Evolutionary conservation across 176 grass and related monocot species (phyloP).

Genomic region (Eleusine coracana): DNA sequence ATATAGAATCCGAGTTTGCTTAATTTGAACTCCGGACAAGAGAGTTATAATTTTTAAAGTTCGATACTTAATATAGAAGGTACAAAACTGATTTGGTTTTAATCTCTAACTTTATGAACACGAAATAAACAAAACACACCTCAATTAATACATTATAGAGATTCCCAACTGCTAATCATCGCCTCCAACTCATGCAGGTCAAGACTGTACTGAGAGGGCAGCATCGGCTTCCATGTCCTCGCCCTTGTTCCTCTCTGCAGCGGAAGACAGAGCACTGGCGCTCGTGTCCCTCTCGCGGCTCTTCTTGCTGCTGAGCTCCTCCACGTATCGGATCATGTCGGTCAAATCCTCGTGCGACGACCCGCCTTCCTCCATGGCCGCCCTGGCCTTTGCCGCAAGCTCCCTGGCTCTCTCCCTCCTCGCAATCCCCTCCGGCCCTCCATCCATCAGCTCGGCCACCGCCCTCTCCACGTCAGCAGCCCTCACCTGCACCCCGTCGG

Average conservation of each 20-base stretch:
- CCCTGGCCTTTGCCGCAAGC: constrained; percentile 37
- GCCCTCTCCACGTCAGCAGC: constrained; percentile 38
- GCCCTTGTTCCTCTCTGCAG: neutral
- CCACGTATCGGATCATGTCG: constrained; percentile 47
- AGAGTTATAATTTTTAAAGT: no score
- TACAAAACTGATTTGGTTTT: no score
- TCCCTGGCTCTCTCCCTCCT: constrained; percentile 41
- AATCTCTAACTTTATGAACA: no score
- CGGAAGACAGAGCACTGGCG: neutral
- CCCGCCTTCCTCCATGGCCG: constrained; percentile 54
- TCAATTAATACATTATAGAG: no score
- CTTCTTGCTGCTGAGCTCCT: constrained; percentile 35
- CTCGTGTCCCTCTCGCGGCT: neutral
- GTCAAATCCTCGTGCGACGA: constrained; percentile 49
- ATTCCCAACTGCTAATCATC: neutral
- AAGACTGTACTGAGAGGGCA: constrained; percentile 29
- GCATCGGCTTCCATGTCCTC: neutral
- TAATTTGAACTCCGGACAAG: no score
- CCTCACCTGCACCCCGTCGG: constrained; percentile 34
- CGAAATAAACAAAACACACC: no score
- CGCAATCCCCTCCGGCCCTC: constrained; percentile 12
- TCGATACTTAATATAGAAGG: no score
- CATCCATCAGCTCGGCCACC: constrained; percentile 43
- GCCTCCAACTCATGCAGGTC: neutral
- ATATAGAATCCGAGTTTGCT: no score